Conservation (phyloP, 768 basidiomycete species). For the Amanita thiersii region DNA sequence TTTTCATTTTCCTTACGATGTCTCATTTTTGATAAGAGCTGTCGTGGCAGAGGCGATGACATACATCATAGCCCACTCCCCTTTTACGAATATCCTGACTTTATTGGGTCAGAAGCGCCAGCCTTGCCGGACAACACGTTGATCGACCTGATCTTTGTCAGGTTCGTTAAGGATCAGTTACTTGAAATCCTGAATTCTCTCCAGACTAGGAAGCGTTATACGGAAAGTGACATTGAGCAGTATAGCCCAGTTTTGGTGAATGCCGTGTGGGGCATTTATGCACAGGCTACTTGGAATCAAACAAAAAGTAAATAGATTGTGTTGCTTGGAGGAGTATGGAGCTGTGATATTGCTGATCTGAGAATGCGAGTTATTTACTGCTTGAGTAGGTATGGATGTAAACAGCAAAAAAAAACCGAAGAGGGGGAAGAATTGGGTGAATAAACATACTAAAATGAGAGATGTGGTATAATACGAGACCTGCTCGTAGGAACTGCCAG, state of each 20-base stretch:
- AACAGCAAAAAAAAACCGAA: too few relatives aligned
- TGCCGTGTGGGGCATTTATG: conserved; percentile 49
- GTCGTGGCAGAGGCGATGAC: conserved; percentile 74
- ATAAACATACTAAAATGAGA: too few relatives aligned
- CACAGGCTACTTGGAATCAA: conserved; percentile 40
- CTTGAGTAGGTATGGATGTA: too few relatives aligned
- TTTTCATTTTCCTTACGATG: too few relatives aligned
- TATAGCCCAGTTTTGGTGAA: conserved; percentile 49
- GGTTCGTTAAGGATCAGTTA: conserved; percentile 53
- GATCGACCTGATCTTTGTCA: conserved; percentile 70
- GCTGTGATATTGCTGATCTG: too few relatives aligned
- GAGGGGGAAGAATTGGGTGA: too few relatives aligned
- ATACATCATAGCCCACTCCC: conserved; percentile 54
- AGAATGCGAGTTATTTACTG: too few relatives aligned
- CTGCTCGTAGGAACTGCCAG: too few relatives aligned
- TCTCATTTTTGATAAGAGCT: conserved; percentile 39
- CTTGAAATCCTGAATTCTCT: conserved; percentile 47
- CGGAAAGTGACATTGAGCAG: conserved; percentile 36
- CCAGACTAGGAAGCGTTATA: conserved; percentile 42
- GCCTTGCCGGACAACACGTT: conserved; percentile 36
- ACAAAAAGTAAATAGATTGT: too few relatives aligned
- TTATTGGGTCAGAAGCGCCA: conserved; percentile 49
- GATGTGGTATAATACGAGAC: too few relatives aligned
- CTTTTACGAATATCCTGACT: conserved; percentile 45
- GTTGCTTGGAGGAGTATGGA: too few relatives aligned